phyloP scores from a whole-genome alignment of 768 basidiomycete species.

The Sarcomyxa edulis region DNA sequence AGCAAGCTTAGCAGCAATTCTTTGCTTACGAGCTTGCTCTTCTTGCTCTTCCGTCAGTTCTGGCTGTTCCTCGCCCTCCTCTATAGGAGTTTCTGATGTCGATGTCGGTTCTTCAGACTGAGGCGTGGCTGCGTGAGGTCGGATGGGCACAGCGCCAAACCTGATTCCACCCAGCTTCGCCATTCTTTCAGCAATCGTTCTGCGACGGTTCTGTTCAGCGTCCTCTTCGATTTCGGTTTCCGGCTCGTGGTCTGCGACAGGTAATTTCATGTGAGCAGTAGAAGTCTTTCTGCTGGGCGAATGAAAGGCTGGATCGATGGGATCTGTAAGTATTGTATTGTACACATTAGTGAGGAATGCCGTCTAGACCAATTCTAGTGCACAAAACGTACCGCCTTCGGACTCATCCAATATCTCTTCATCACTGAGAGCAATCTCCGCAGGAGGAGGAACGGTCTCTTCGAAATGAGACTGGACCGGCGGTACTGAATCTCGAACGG shows the following conservation, averaged over 20 bases:
- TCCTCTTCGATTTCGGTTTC: conserved; percentile 26
- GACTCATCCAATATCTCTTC: conserved; percentile 54
- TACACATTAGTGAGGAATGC: conserved; percentile 4
- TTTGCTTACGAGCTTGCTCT: conserved; percentile 50
- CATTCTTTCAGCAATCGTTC: conserved; percentile 91
- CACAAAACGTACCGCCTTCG: conserved; percentile 47
- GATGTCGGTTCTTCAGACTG: conserved; percentile 16
- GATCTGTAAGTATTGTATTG: conserved; percentile 44
- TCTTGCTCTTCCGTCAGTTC: conserved; percentile 49
- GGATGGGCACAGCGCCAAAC: conserved; percentile 59
- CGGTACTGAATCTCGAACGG: background rate
- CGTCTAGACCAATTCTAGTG: background rate
- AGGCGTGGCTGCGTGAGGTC: conserved; percentile 29
- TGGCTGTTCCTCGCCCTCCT: conserved; percentile 9
- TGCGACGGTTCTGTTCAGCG: conserved; percentile 47
- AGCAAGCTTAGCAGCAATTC: conserved; percentile 49
- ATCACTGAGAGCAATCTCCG: conserved; percentile 17
- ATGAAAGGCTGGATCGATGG: conserved; percentile 63
- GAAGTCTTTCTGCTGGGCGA: conserved; percentile 41
- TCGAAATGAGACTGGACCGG: background rate
- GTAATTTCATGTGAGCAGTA: conserved; percentile 14
- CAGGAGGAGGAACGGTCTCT: conserved; percentile 14
- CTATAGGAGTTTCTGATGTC: conserved; percentile 4
- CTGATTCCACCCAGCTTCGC: conserved; percentile 84
- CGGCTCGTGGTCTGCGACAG: conserved; percentile 11